Conservation (phyloP, 805 yeast species). For the Pichia phayaonensis region DNA sequence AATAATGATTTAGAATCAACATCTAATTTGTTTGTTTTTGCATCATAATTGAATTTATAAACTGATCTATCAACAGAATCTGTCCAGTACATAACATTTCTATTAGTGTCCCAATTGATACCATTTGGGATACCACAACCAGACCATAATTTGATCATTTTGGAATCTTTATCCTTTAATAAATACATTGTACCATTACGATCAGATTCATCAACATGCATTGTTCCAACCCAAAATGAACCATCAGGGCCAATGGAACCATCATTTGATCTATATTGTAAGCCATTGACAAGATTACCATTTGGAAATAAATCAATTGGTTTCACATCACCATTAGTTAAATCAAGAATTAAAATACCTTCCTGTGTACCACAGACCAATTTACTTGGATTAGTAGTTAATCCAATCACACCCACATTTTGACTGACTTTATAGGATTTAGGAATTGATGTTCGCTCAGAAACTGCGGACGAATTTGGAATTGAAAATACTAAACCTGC, state of each 20-base stretch:
- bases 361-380: constrained; percentile 54
- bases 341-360: constrained; percentile 55
- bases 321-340: constrained; percentile 32
- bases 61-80: constrained; percentile 43
- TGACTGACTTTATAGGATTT: constrained; percentile 29
- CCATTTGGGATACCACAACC: constrained; percentile 65
- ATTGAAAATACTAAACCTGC: constrained; percentile 29
- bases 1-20: constrained; percentile 32
- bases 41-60: constrained; percentile 40
- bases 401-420: constrained; percentile 65
- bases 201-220: constrained; percentile 33
- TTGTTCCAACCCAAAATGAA: constrained; percentile 72
- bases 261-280: constrained; percentile 62
- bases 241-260: constrained; percentile 77
- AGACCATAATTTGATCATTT: constrained; percentile 25
- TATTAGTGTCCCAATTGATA: constrained; percentile 40
- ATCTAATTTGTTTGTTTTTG: constrained; percentile 26
- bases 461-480: not conserved
- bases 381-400: constrained; percentile 48
- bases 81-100: constrained; percentile 41
- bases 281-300: constrained; percentile 22
- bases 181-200: constrained; percentile 45
- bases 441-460: constrained; percentile 23
- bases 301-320: constrained; percentile 34
- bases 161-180: constrained; percentile 28